These are phyloP conservation scores for Leptographium procerum DNA, from an alignment of 2,329 filamentous ascomycete species.

Conservation along the genomic window DNA sequence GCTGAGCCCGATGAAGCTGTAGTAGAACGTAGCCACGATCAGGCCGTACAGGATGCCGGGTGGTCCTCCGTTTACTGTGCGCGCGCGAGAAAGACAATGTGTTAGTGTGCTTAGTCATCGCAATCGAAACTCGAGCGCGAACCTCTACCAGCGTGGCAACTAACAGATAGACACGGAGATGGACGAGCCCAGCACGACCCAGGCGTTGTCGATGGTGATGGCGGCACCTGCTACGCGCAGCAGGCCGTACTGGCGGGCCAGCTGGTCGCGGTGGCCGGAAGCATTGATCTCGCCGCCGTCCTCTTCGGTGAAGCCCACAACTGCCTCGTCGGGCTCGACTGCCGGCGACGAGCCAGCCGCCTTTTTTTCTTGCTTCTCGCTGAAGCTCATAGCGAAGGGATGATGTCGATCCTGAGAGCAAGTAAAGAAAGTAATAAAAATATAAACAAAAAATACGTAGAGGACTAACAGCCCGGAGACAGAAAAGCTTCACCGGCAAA, in stretches of 20 bases:
- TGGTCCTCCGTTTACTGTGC: constrained; percentile 28
- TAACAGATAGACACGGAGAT: constrained; percentile 40
- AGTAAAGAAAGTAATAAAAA: background rate
- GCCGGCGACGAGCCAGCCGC: no score
- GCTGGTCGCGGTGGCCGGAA: constrained; percentile 51
- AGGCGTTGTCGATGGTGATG: constrained; percentile 53
- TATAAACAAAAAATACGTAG: background rate
- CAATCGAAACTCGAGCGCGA: no score
- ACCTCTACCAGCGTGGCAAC: constrained; percentile 7
- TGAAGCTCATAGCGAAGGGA: background rate
- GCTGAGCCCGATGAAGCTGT: constrained; percentile 29
- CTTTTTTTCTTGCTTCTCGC: background rate
- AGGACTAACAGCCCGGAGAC: no score
- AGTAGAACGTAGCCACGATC: constrained; percentile 30
- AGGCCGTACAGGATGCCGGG: constrained; percentile 31
- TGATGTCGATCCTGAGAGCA: background rate
- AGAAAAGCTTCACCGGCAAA: no score
- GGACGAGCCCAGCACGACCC: constrained; percentile 51
- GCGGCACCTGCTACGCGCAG: constrained; percentile 47
- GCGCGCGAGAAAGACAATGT: background rate
- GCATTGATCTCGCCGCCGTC: constrained; percentile 44
- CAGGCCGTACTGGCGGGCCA: constrained; percentile 51
- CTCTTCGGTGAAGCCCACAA: constrained; percentile 23
- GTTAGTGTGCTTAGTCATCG: no score
- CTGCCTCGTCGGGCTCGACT: constrained; percentile 14